phyloP scores from a whole-genome alignment of 1,284 basidiomycete species.

The Leccinum angustisporum region DNA sequence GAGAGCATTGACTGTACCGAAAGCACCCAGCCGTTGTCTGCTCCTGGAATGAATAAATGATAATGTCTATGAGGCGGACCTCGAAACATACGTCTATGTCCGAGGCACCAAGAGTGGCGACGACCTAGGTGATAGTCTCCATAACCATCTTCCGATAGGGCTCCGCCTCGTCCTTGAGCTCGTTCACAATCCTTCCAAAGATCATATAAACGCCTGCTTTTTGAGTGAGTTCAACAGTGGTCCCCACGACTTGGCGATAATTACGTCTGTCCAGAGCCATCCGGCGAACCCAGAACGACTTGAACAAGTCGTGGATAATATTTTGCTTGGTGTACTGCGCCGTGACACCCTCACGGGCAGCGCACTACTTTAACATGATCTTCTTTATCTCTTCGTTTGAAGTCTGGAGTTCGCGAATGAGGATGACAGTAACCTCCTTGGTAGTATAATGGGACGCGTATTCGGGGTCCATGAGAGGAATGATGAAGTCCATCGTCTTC shows the following conservation, averaged over 20 bases:
- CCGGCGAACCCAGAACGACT: too few species aligned
- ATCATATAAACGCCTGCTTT: conserved; percentile 97
- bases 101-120: conserved; percentile 89
- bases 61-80: conserved; percentile 92
- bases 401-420: too few species aligned
- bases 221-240: conserved; percentile 95
- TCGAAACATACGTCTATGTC: conserved; percentile 97
- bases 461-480: too few species aligned
- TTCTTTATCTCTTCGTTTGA: too few species aligned
- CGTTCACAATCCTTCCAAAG: conserved; percentile 92
- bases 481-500: too few species aligned
- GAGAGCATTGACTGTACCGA: conserved; percentile 94
- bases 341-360: too few species aligned
- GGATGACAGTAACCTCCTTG: too few species aligned
- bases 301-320: too few species aligned
- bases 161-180: conserved; percentile 95
- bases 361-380: too few species aligned
- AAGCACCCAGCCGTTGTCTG: conserved; percentile 97
- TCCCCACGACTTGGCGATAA: conserved; percentile 98
- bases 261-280: too few species aligned
- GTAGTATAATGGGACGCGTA: too few species aligned
- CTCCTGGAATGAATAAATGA: conserved; percentile 99
- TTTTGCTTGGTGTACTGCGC: too few species aligned
- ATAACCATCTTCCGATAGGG: conserved; percentile 99
- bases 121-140: conserved; percentile 98